Evolutionary conservation across 495 filamentous ascomycete species (phyloP).

Genomic region (Penicillium soppii): DNA sequence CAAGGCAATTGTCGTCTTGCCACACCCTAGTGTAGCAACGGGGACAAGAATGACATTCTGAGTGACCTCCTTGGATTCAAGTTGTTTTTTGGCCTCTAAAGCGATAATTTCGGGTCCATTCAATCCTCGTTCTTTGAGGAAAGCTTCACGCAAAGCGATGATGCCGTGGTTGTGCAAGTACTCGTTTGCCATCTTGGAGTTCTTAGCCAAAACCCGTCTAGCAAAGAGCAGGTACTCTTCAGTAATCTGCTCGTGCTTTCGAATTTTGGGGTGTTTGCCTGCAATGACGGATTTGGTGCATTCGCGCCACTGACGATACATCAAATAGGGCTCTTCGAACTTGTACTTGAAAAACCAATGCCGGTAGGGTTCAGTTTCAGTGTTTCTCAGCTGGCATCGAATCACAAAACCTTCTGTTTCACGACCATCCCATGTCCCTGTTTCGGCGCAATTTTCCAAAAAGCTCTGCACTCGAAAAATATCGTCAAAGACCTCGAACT

Average conservation of each 20-base stretch:
- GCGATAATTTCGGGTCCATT: conserved; percentile 84
- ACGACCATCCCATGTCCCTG: conserved; percentile 80
- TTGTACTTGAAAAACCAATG: conserved; percentile 99
- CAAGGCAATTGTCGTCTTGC: conserved; percentile 90
- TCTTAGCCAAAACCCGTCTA: conserved; percentile 62
- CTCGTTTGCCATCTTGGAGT: conserved; percentile 59
- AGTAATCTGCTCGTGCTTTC: conserved; percentile 87
- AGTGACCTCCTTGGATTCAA: conserved; percentile 43
- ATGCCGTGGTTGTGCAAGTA: conserved; percentile 95
- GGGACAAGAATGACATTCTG: conserved; percentile 76
- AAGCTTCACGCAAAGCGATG: conserved; percentile 83
- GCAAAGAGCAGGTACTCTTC: conserved; percentile 87
- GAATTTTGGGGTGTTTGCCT: conserved; percentile 70
- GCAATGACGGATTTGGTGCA: conserved; percentile 87
- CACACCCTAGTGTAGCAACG: conserved; percentile 90
- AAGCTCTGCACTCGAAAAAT: conserved; percentile 71
- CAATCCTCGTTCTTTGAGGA: conserved; percentile 73
- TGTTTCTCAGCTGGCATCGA: conserved; percentile 70
- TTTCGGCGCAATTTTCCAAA: conserved; percentile 78
- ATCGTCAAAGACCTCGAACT: conserved; percentile 75
- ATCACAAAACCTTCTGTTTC: conserved; percentile 98
- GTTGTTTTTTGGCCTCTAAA: conserved; percentile 48
- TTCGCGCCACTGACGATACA: conserved; percentile 98
- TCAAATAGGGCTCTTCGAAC: conserved; percentile 96
- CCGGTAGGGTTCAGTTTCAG: conserved; percentile 49